Evolutionary conservation across 768 basidiomycete species (phyloP), one percentile per base, ranked within the genome.

Genomic region (Phaeolepiota aurea): DNA sequence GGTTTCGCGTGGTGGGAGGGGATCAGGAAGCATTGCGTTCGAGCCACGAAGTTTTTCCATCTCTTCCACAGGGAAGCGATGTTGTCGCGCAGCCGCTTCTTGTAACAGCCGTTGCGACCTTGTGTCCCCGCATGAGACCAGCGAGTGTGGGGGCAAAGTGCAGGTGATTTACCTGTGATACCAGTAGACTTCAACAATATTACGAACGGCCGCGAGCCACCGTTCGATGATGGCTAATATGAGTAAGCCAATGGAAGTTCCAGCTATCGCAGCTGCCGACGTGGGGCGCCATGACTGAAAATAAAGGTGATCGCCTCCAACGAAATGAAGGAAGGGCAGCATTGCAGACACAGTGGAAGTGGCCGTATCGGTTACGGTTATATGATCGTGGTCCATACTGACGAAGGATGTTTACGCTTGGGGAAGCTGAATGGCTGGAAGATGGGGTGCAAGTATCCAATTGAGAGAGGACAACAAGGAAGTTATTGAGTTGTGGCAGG

Each of bases 321-420:
- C 69, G 48, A 87, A 82, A 54, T 88, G 87, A 12, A 89, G 60
- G 58, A 72, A 87, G 1, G 82, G 75, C 1, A 64, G 67, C 83
- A 85, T 87, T 66, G 56, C 65, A 23, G 47, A 52, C 25, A 47
- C 50, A 38, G 46, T 47, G 19, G 40, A 48, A 13, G 51, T 41
- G n/a, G 46, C 44, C 12, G 56, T 33, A 32, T 48, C 5, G n/a
- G 45, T 42, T 5, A 37, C 13, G 31, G 44, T 12, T 13, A 11
- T 25, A 40, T 40, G 20, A 7, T 19, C 32, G 36, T 50, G 44
- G 28, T 37, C 40, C 48, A 53, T 53, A 16, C 31, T n/a, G n/a
- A 20, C 11, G 21, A 36, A 23, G 34, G 37, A 35, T 37, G 12
- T 7, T n/a, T n/a, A n/a, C n/a, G n/a, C n/a, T n/a, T n/a, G n/a